Conservation (phyloP, 2,329 filamentous ascomycete genomes). For the Huntiella moniliformis region DNA sequence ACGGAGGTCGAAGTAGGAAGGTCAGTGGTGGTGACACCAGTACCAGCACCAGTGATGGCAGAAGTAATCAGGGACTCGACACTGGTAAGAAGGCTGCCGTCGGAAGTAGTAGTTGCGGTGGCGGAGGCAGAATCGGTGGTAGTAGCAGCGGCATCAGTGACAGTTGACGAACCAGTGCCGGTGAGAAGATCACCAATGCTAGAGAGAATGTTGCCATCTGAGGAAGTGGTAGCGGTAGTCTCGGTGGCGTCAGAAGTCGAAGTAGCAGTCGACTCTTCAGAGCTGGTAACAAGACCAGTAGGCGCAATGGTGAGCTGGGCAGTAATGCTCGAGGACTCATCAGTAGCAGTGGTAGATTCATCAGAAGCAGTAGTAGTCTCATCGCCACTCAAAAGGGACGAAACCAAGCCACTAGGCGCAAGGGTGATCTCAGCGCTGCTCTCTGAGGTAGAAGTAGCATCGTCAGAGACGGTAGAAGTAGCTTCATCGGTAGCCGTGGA, state of each 20-base stretch:
- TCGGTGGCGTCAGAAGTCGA: not conserved
- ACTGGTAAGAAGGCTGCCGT: not conserved
- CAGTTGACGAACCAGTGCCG: constrained; percentile 3
- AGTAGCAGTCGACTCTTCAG: not conserved
- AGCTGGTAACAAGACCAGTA: not conserved
- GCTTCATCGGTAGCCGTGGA: constrained; percentile 1
- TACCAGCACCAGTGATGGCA: constrained; percentile 7
- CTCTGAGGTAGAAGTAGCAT: constrained; percentile 12
- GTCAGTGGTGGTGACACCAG: constrained; percentile 4
- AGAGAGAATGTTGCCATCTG: not conserved
- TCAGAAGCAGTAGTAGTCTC: not conserved
- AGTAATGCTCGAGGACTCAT: not conserved
- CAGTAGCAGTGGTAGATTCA: not conserved
- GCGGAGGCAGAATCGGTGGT: constrained; percentile 11
- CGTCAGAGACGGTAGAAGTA: constrained; percentile 12
- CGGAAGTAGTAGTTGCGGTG: constrained; percentile 11
- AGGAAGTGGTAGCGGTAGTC: not conserved
- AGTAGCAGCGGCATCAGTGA: not conserved
- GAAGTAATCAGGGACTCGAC: constrained; percentile 5
- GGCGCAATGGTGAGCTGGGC: not conserved
- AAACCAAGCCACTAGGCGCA: constrained; percentile 19
- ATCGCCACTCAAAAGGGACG: constrained; percentile 9
- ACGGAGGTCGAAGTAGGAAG: not conserved
- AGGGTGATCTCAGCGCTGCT: constrained; percentile 13
- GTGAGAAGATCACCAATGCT: constrained; percentile 1